phyloP scores from a whole-genome alignment of 495 filamentous ascomycete genomes.

The Penicillium nucicola region DNA sequence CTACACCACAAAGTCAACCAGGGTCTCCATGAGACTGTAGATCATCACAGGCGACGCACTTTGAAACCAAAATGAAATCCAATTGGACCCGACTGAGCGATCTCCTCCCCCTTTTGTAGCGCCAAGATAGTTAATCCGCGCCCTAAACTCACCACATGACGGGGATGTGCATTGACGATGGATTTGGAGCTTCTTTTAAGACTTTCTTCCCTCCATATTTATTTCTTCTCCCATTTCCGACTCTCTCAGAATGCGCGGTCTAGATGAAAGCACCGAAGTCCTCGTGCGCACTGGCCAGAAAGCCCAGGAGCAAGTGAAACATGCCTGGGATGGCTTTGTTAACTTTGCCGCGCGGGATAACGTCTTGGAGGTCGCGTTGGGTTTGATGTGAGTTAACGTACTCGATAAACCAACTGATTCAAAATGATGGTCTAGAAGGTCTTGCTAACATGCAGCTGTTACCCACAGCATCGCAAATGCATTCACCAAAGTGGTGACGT shows the following conservation, averaged over 20 bases:
- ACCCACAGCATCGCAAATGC: conserved; percentile 60
- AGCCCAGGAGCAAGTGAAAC: conserved; percentile 32
- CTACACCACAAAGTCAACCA: too few relatives aligned
- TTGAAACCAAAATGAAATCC: background rate
- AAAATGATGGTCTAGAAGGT: too few relatives aligned
- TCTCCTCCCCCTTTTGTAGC: background rate
- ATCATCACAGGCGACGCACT: background rate
- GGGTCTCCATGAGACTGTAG: background rate
- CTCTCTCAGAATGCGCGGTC: conserved; percentile 25
- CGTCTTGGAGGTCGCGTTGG: conserved; percentile 71
- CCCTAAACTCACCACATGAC: background rate
- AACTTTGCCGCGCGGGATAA: conserved; percentile 74
- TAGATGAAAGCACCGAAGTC: conserved; percentile 27
- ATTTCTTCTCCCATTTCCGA: background rate
- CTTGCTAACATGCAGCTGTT: background rate
- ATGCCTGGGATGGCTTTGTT: conserved; percentile 58
- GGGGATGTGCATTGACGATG: background rate
- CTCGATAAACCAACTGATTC: background rate
- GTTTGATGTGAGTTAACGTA: conserved; percentile 65
- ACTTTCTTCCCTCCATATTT: background rate
- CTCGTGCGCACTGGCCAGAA: conserved; percentile 27
- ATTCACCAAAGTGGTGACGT: conserved; percentile 70
- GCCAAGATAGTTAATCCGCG: background rate
- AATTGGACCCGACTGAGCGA: background rate
- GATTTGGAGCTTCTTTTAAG: background rate